Evolutionary conservation across 805 yeast genomes (phyloP).

Genomic region (Nakazawaea ernobii): DNA sequence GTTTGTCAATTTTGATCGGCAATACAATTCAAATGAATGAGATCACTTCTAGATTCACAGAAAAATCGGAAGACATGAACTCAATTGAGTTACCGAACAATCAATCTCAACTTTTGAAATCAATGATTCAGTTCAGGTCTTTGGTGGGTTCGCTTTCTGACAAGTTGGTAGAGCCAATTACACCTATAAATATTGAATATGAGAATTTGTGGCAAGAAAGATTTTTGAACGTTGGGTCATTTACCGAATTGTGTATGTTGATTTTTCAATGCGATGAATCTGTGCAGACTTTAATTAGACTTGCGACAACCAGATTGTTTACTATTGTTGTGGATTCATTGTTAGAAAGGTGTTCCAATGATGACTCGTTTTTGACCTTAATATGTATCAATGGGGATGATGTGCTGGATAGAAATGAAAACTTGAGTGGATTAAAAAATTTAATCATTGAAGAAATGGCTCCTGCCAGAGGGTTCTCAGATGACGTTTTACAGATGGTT

Average conservation of each 20-base stretch:
- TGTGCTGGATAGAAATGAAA: background rate
- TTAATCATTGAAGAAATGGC: conserved; percentile 12
- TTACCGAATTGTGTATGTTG: conserved; percentile 32
- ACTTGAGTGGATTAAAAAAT: conserved; percentile 1
- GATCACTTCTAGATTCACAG: conserved; percentile 47
- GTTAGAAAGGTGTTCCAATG: conserved; percentile 5
- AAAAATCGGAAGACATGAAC: conserved; percentile 1
- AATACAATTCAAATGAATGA: conserved; percentile 55
- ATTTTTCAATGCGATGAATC: conserved; percentile 42
- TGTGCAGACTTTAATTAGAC: conserved; percentile 28
- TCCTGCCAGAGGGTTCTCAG: conserved; percentile 18
- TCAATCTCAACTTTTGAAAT: conserved; percentile 27
- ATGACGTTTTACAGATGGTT: conserved; percentile 26
- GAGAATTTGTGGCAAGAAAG: conserved; percentile 7
- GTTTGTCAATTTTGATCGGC: conserved; percentile 29
- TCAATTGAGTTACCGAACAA: background rate
- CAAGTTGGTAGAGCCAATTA: background rate
- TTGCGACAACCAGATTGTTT: conserved; percentile 26
- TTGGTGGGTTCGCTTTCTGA: conserved; percentile 18
- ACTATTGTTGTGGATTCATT: conserved; percentile 22
- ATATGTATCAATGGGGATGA: conserved; percentile 6
- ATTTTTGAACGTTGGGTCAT: conserved; percentile 24
- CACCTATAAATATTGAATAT: background rate
- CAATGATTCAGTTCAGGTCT: conserved; percentile 37
- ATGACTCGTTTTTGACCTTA: conserved; percentile 2